These are phyloP conservation scores for Pyronema domesticum DNA, from an alignment of 495 filamentous ascomycete genomes.

Conservation along the genomic window DNA sequence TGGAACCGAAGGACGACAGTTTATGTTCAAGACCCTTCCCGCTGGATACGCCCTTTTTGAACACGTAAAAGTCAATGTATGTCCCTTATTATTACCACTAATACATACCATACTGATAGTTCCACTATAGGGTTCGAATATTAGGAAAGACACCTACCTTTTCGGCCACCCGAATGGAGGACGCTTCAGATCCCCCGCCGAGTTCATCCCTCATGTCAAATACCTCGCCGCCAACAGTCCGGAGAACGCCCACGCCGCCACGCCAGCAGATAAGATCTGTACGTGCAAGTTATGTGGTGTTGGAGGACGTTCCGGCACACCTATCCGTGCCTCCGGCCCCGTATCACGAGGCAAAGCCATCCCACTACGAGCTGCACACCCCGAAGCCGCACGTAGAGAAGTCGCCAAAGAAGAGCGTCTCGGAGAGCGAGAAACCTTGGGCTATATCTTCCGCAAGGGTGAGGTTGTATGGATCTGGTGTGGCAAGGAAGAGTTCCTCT, in stretches of 20 bases:
- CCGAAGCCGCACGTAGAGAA: not conserved
- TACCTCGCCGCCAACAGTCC: conserved; percentile 29
- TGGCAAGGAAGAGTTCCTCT: conserved; percentile 12
- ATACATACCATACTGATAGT: not conserved
- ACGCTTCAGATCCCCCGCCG: conserved; percentile 38
- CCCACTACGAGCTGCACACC: not conserved
- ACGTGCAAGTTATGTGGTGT: conserved; percentile 1
- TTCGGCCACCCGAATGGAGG: conserved; percentile 43
- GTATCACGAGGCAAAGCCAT: not conserved
- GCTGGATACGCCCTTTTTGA: conserved; percentile 16
- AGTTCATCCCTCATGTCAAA: conserved; percentile 43
- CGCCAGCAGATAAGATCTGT: conserved; percentile 6
- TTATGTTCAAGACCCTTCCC: conserved; percentile 14
- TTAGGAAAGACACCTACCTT: conserved; percentile 39
- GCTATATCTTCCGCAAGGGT: conserved; percentile 20
- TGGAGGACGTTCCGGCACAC: not conserved
- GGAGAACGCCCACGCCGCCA: not conserved
- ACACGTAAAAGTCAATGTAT: conserved; percentile 4
- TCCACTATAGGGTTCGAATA: conserved; percentile 18
- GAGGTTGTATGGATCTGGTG: conserved; percentile 22
- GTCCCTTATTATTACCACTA: not conserved
- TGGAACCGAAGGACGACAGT: conserved; percentile 5
- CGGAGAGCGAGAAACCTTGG: conserved; percentile 20
- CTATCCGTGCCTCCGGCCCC: not conserved
- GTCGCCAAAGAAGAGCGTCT: conserved; percentile 13